These are phyloP conservation scores for Colletotrichum sublineola DNA, from an alignment of 2,329 filamentous ascomycete species.

Conservation along the genomic window DNA sequence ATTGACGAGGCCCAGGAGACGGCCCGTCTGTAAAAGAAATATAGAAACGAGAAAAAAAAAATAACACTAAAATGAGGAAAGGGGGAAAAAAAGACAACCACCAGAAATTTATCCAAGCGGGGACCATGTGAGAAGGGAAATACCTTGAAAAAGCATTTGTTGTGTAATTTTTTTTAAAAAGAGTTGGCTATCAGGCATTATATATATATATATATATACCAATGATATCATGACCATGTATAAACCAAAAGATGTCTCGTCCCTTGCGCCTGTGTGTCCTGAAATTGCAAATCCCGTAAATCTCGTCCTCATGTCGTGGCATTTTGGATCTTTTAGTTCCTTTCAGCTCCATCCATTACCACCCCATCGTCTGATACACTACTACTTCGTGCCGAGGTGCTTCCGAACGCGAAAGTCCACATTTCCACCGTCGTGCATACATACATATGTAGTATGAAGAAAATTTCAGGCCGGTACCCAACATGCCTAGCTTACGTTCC, in stretches of 20 bases:
- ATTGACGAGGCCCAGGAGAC: slow-evolving; percentile 68
- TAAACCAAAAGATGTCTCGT: background rate
- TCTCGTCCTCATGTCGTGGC: background rate
- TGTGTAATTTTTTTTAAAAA: slow-evolving; percentile 8
- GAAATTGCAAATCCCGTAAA: background rate
- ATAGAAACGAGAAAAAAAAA: background rate
- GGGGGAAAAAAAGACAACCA: no score
- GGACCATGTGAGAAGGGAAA: slow-evolving; percentile 3
- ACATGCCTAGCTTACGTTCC: background rate
- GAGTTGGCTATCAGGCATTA: slow-evolving; percentile 41
- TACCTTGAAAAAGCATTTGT: slow-evolving; percentile 35
- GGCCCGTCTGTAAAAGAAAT: slow-evolving; percentile 35
- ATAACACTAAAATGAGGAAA: no score
- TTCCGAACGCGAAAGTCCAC: background rate
- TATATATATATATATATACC: background rate
- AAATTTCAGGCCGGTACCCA: background rate
- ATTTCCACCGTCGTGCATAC: slow-evolving; percentile 1
- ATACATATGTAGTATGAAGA: background rate
- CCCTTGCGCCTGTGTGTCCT: background rate
- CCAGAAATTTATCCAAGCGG: slow-evolving; percentile 6
- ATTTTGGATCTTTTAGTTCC: background rate
- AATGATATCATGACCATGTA: slow-evolving; percentile 40
- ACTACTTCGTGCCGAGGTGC: background rate
- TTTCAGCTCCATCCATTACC: no score
- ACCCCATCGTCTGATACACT: background rate